Conservation (phyloP, 441 rosid genomes). For the Pelargonium citronellum region DNA sequence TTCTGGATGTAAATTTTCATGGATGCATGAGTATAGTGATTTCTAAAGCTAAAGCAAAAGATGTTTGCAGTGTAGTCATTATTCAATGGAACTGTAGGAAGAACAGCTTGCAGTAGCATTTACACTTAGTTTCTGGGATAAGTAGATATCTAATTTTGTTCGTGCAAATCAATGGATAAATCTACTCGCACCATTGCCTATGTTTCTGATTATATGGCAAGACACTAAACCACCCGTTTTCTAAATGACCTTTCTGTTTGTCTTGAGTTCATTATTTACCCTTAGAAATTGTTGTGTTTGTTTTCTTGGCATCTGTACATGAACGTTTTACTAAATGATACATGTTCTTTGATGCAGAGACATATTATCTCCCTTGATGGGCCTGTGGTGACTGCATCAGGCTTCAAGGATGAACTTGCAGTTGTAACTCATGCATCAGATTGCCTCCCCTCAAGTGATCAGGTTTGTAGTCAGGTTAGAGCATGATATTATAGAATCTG, state of each 20-base stretch:
- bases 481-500: slow-evolving; percentile 8
- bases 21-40: neutral
- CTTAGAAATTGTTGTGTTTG: neutral
- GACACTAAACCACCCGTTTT: neutral
- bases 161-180: neutral
- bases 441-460: slow-evolving; percentile 76
- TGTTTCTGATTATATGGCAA: neutral
- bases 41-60: neutral
- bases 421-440: slow-evolving; percentile 74
- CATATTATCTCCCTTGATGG: slow-evolving; percentile 80
- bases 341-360: slow-evolving; percentile 42
- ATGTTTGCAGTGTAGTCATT: neutral
- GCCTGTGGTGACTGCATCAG: slow-evolving; percentile 77
- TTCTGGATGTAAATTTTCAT: neutral
- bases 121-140: neutral
- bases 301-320: slow-evolving; percentile 2
- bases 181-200: neutral
- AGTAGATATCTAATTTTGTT: neutral
- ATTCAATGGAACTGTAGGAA: neutral
- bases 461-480: slow-evolving; percentile 35
- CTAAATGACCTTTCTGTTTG: neutral
- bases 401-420: slow-evolving; percentile 74
- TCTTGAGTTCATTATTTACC: neutral
- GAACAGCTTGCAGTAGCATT: neutral
- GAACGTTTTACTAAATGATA: slow-evolving; percentile 7